phyloP scores from a whole-genome alignment of 805 yeast species.

The Brettanomyces anomalus region DNA sequence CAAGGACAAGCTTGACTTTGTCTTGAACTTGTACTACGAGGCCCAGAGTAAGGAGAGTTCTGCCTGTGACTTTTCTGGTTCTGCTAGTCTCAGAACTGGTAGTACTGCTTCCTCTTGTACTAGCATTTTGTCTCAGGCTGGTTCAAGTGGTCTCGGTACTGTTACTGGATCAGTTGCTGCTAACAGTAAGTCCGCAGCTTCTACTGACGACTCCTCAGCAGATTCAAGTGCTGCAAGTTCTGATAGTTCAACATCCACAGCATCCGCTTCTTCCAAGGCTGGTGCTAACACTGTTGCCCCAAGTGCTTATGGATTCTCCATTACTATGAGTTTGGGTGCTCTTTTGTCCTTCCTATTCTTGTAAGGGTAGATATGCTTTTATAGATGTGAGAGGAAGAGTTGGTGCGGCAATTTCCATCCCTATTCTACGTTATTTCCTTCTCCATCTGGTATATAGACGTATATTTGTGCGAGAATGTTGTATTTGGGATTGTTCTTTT shows the following conservation, averaged over 20 bases:
- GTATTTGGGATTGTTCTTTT: no score
- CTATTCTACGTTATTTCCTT: no score
- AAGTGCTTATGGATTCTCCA: conserved; percentile 7
- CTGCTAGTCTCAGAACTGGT: conserved; percentile 44
- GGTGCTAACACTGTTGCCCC: conserved; percentile 7
- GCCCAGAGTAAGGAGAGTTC: conserved; percentile 31
- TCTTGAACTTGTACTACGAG: conserved; percentile 56
- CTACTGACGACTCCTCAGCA: conserved; percentile 9
- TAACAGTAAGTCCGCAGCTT: conserved; percentile 9
- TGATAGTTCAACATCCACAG: conserved; percentile 7
- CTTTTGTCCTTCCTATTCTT: conserved; percentile 16
- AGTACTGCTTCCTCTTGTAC: conserved; percentile 47
- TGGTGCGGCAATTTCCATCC: no score
- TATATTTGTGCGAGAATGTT: no score
- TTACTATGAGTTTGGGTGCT: conserved; percentile 12
- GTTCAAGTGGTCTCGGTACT: conserved; percentile 58
- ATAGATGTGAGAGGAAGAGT: no score
- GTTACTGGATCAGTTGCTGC: conserved; percentile 28
- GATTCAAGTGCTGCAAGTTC: conserved; percentile 6
- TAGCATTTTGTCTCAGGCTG: conserved; percentile 54
- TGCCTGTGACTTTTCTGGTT: conserved; percentile 65
- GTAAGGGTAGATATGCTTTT: conserved; percentile 6
- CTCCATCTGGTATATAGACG: no score
- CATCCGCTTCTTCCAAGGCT: conserved; percentile 2
- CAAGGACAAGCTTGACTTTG: conserved; percentile 56